Conservation (phyloP, 306 rosid genomes). For the Argentina anserina region DNA sequence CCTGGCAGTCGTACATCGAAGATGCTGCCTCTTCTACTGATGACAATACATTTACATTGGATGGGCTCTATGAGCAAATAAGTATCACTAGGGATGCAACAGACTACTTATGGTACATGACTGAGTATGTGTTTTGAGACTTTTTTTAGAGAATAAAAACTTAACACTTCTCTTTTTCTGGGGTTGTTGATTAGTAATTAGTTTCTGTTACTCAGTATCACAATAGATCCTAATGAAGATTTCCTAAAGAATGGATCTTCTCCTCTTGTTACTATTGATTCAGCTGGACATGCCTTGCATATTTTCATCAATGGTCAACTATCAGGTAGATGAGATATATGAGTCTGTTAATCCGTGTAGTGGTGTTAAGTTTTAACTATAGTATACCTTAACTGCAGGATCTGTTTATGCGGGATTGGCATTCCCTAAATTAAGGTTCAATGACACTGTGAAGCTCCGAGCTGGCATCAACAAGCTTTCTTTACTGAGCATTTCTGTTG, state of each 20-base stretch:
- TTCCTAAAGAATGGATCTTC: conserved; percentile 62
- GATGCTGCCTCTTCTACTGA: conserved; percentile 58
- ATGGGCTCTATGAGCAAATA: conserved; percentile 73
- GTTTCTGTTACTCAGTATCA: conserved; percentile 47
- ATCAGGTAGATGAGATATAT: conserved; percentile 51
- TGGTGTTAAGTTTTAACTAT: conserved; percentile 14
- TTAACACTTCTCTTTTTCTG: neutral
- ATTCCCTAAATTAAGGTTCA: conserved; percentile 64
- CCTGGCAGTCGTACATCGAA: conserved; percentile 75
- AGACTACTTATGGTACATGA: conserved; percentile 95
- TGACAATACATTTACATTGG: conserved; percentile 40
- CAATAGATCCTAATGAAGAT: conserved; percentile 62
- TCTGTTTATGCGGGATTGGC: conserved; percentile 55
- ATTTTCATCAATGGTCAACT: conserved; percentile 83
- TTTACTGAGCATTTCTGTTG: conserved; percentile 72
- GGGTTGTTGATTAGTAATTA: neutral
- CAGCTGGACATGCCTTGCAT: conserved; percentile 90
- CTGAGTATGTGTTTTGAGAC: conserved; percentile 63
- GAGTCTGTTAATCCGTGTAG: neutral
- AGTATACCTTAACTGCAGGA: conserved; percentile 44
- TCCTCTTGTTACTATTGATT: conserved; percentile 63
- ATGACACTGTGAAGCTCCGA: conserved; percentile 46
- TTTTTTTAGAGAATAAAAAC: neutral
- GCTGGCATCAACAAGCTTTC: conserved; percentile 86
- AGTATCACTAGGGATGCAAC: conserved; percentile 67